Base-by-base conservation (phyloP, 352 stramenopile genomes). In the Globisporangium recalcitrans region DNA sequence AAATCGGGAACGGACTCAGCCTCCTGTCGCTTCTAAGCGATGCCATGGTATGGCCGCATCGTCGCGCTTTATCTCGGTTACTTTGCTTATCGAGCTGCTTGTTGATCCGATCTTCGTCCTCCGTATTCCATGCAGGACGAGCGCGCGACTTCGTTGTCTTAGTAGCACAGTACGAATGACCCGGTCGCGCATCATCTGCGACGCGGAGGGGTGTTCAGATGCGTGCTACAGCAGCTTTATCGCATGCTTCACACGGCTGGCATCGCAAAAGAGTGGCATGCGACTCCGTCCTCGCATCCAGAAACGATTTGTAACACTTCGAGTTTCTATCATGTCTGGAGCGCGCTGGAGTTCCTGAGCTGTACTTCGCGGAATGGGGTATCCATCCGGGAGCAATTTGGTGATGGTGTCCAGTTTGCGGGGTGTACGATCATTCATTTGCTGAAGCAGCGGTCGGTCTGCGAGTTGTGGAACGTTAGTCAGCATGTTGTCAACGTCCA, bases 1-100 rank as follows among this genome's bases (percentile, higher is more conserved):
- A 90, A 59, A 74, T 95, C 48, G 88, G 88, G 9, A 96, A 96
- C 48, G 72, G 77, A 2, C 56, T 96, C 4, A 62, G 78, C 36
- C 81, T 93, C 59, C 42, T 96, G 2, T 29, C 78, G n/a, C 26
- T 80, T 4, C 60, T 90, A 3, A 73, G 67, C 44, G 47, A 70
- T 46, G 60, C 68, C 13, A 52, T 77, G 49, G 75, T 89, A 69
- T 27, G 62, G 66, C 5, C 36, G 2, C 14, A 24, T 19, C 14
- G 31, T 58, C 2, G 2, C 3, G 5, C 40, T 22, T 64, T 7
- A 1, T 38, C 10, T 22, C 38, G 22, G 7, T 10, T 13, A n/a
- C 13, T 40, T 21, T 27, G 13, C 29, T 44, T 10, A 62, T 34
- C 47, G 19, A 21, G 0, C 5, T 51, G 14, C 31, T 58, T 24